Evolutionary conservation across 2,329 filamentous ascomycete genomes (phyloP).

Genomic region (Fusarium nodosum): DNA sequence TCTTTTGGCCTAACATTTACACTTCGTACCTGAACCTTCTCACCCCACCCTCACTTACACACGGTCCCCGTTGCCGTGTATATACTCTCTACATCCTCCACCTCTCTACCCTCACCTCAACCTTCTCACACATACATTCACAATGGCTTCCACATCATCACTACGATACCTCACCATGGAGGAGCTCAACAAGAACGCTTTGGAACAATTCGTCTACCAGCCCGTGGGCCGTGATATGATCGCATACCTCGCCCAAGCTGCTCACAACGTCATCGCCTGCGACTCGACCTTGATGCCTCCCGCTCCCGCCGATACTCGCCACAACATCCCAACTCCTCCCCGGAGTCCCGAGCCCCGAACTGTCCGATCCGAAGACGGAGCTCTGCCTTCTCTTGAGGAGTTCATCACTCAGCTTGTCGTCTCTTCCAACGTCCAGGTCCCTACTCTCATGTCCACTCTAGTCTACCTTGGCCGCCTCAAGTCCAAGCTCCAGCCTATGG

Average conservation of each 20-base stretch:
- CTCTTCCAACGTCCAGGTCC: constrained; percentile 95
- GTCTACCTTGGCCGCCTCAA: constrained; percentile 92
- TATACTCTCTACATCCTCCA: constrained; percentile 31
- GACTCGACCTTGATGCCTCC: constrained; percentile 71
- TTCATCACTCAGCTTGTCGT: constrained; percentile 95
- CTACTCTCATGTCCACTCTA: constrained; percentile 95
- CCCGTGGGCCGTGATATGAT: constrained; percentile 84
- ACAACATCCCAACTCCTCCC: constrained; percentile 64
- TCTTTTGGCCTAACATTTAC: constrained; percentile 2
- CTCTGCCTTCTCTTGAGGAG: constrained; percentile 83
- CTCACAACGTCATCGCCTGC: constrained; percentile 83
- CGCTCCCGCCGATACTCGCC: constrained; percentile 53
- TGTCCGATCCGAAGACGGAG: constrained; percentile 62
- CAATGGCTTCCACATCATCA: constrained; percentile 55
- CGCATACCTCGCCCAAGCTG: constrained; percentile 79
- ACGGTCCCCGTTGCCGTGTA: constrained; percentile 29
- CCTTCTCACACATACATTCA: constrained; percentile 27
- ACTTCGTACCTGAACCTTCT: constrained; percentile 3
- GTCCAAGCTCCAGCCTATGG: constrained; percentile 88
- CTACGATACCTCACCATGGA: constrained; percentile 60
- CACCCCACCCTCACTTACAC: constrained; percentile 41
- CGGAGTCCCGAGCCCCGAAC: constrained; percentile 63
- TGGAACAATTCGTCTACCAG: constrained; percentile 84
- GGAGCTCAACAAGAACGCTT: constrained; percentile 78
- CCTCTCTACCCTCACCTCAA: constrained; percentile 18